Conservation (phyloP, 2,329 filamentous ascomycete genomes). For the Cercospora sojina region DNA sequence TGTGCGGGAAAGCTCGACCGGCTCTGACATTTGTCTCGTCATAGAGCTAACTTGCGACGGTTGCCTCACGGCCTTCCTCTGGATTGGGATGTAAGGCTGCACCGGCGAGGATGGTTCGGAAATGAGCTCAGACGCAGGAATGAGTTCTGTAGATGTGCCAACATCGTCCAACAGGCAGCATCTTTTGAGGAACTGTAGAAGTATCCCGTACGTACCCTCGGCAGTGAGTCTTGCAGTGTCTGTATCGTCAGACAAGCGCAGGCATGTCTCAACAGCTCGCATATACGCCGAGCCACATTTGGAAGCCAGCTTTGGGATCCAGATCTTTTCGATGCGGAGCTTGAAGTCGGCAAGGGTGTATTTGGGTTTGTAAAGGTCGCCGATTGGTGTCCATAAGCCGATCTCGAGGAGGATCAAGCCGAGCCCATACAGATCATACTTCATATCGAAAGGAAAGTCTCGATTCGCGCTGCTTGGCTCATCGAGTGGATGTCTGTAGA, state of each 20-base stretch:
- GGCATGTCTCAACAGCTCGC: constrained; percentile 71
- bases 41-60: constrained; percentile 24
- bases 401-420: constrained; percentile 72
- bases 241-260: constrained; percentile 62
- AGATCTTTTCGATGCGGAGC: constrained; percentile 61
- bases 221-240: constrained; percentile 28
- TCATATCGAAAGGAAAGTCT: constrained; percentile 50
- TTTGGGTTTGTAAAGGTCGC: constrained; percentile 58
- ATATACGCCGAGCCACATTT: constrained; percentile 73
- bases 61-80: constrained; percentile 10
- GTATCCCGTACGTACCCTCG: constrained; percentile 33
- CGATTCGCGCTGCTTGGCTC: constrained; percentile 38
- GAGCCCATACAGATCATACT: constrained; percentile 68
- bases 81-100: constrained; percentile 9
- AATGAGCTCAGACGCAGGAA: constrained; percentile 28
- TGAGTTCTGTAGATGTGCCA: constrained; percentile 27
- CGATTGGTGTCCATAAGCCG: constrained; percentile 70
- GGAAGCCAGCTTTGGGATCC: constrained; percentile 62
- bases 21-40: constrained; percentile 26
- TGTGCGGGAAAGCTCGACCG: constrained; percentile 15
- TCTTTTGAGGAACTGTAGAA: constrained; percentile 37
- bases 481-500: constrained; percentile 66
- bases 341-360: constrained; percentile 63
- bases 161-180: constrained; percentile 40
- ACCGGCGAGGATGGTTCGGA: constrained; percentile 22